Conservation (phyloP, 192 early-diverging fungal species). For the Coemansia sp. region DNA sequence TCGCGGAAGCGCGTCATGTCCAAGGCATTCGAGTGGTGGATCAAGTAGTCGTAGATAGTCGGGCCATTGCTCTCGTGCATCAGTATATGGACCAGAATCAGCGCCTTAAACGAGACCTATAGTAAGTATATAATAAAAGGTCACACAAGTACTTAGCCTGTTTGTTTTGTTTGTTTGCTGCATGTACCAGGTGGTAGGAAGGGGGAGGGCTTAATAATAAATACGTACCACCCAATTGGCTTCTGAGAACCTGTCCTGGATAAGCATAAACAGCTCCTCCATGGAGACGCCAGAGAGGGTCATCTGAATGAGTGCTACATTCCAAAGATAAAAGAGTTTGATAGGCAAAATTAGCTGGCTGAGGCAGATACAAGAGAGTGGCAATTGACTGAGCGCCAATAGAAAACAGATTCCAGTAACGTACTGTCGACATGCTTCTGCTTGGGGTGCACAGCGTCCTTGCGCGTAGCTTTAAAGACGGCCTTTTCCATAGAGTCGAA, state of each 20-base stretch:
- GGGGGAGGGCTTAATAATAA: neutral
- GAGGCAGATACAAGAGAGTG: neutral
- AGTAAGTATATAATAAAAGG: constrained; percentile 1
- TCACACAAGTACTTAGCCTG: neutral
- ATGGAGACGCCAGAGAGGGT: constrained; percentile 51
- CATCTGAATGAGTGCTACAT: constrained; percentile 57
- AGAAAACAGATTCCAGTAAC: constrained; percentile 9
- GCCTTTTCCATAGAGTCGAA: constrained; percentile 56
- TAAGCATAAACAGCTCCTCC: constrained; percentile 56
- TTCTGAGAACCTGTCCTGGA: constrained; percentile 57
- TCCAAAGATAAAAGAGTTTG: neutral
- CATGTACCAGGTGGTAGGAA: neutral
- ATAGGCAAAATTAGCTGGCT: neutral
- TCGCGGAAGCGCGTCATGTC: constrained; percentile 58
- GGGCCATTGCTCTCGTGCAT: constrained; percentile 54
- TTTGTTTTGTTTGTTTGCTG: neutral
- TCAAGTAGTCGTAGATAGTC: constrained; percentile 48
- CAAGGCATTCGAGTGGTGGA: constrained; percentile 40
- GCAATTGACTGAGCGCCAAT: neutral
- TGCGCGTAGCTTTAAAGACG: constrained; percentile 58
- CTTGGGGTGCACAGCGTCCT: constrained; percentile 58
- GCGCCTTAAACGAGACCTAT: constrained; percentile 58
- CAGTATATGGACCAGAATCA: constrained; percentile 57
- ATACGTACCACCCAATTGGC: constrained; percentile 57
- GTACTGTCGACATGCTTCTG: constrained; percentile 61